These are phyloP conservation scores for Lasiosphaeria hispida DNA, from an alignment of 495 filamentous ascomycete genomes.

Conservation along the genomic window DNA sequence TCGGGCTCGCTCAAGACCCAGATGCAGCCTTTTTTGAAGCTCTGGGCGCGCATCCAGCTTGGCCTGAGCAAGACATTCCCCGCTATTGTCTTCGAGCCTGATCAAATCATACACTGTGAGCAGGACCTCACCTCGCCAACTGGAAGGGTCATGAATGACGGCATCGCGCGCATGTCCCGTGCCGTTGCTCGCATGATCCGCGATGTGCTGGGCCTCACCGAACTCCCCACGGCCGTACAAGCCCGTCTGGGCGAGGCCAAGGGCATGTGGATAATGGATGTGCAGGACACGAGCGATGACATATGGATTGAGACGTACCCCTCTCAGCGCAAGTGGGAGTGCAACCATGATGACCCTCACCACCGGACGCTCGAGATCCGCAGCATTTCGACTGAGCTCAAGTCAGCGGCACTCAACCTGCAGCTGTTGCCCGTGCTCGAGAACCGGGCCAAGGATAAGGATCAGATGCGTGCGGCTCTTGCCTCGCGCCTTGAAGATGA, in stretches of 20 bases:
- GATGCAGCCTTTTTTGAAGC: conserved; percentile 34
- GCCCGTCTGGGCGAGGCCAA: conserved; percentile 81
- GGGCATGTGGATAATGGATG: conserved; percentile 82
- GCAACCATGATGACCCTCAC: conserved; percentile 50
- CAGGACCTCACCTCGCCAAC: conserved; percentile 37
- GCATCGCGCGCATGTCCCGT: conserved; percentile 70
- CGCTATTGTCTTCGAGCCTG: conserved; percentile 31
- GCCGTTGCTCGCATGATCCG: conserved; percentile 59
- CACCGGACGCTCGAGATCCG: conserved; percentile 72
- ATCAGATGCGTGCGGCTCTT: conserved; percentile 53
- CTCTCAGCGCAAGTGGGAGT: conserved; percentile 78
- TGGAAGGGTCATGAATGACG: conserved; percentile 72
- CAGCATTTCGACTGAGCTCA: conserved; percentile 58
- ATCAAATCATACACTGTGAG: conserved; percentile 35
- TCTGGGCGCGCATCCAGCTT: conserved; percentile 44
- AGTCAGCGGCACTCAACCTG: conserved; percentile 65
- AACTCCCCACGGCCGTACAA: conserved; percentile 73
- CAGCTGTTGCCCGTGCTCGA: conserved; percentile 78
- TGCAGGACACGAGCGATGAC: conserved; percentile 37
- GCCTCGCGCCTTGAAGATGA: conserved; percentile 56
- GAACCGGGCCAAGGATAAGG: conserved; percentile 54
- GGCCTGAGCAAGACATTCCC: conserved; percentile 46
- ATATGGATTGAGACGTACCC: conserved; percentile 76
- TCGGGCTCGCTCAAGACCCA: conserved; percentile 27
- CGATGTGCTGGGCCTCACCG: conserved; percentile 55